A percentile compares a stretch with the other conserved stretches of the same genome.
These are phyloP conservation scores for Beauveria medogensis DNA, from an alignment of 2,329 filamentous ascomycete species.

Conservation along the genomic window DNA sequence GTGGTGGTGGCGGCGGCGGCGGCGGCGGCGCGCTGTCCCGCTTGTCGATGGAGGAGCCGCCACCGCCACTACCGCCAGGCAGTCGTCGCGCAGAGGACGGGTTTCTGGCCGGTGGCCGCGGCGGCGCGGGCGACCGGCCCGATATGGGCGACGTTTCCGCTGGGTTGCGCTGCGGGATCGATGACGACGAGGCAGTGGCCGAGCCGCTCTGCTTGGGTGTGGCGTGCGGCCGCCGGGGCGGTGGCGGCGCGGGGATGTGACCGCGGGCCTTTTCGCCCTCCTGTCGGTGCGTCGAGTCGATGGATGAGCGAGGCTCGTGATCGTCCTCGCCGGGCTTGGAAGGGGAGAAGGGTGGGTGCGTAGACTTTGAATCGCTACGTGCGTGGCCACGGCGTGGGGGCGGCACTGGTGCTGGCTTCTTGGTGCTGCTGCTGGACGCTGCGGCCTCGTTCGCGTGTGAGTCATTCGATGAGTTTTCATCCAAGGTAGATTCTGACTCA, in stretches of 20 bases:
- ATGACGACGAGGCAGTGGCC: slow-evolving; percentile 12
- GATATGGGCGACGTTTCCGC: neutral
- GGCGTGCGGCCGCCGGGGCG: slow-evolving; percentile 42
- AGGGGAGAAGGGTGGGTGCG: slow-evolving; percentile 10
- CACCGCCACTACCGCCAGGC: slow-evolving; percentile 30
- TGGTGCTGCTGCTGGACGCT: slow-evolving; percentile 24
- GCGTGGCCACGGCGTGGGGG: slow-evolving; percentile 41
- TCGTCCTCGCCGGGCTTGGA: slow-evolving; percentile 25
- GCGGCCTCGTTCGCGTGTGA: slow-evolving; percentile 20
- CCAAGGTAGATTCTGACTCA: neutral
- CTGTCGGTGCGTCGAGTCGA: slow-evolving; percentile 40
- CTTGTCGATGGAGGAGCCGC: slow-evolving; percentile 20
- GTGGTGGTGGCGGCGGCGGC: slow-evolving; percentile 39
- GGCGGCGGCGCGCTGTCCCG: slow-evolving; percentile 23
- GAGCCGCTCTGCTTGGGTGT: slow-evolving; percentile 23
- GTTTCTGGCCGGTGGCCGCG: slow-evolving; percentile 38
- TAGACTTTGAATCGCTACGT: slow-evolving; percentile 35
- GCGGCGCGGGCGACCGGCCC: slow-evolving; percentile 24
- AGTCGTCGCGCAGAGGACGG: slow-evolving; percentile 34
- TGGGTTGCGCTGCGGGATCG: slow-evolving; percentile 1
- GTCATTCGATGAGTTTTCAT: slow-evolving; percentile 19
- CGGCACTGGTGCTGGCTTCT: slow-evolving; percentile 41
- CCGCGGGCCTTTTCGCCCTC: slow-evolving; percentile 35
- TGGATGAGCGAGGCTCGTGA: slow-evolving; percentile 37
- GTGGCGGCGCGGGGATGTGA: slow-evolving; percentile 37